Evolutionary conservation across 2,329 filamentous ascomycete genomes (phyloP), one percentile per base, ranked within the genome.

Genomic region (Monosporascus ibericus): DNA sequence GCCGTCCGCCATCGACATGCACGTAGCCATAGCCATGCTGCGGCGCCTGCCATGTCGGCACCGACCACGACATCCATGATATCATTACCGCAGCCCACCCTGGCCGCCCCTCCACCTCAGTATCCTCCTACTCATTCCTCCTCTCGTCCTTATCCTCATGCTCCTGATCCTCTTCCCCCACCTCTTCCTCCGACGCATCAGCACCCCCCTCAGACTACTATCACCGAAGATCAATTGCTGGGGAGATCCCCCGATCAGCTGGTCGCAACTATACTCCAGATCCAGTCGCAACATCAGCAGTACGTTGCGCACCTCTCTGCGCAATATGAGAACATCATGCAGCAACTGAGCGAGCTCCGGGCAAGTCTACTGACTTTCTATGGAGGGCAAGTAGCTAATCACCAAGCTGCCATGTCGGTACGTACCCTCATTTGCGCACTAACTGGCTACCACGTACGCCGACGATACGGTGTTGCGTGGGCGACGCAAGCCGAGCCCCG

Each of bases 281-380:
- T 70, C 46, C 69, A 70, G 48, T 59, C 58, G 50, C 63, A 66
- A 53, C 65, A 70, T 53, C 63, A 66, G 46, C 66, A 69, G 51
- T 64, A 68, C 51, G 56, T 68, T 48, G 62, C 61, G 18, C 61
- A 65, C 40, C 63, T 71, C 52, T 66, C 66, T 37, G 60, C 62
- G 17, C 68, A 68, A 53, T 68, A 66, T 51, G 63, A 67, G 27
- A 59, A 55, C 47, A 65, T 70, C 51, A 64, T 57, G 51, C 65
- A 65, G 49, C 68, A 71, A 56, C 54, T 71, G 46, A 61, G 55
- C 34, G 66, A 70, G 46, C 59, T 71, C 24, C 63, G 64, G 44
- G 61, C 58, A n/a, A 65, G 64, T 37, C 56, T 71, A 25, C 52
- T 55, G 7, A 39, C 51, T 40, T 57, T 63, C 40, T 58, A 60